Percentiles rank a stretch among this genome's conserved stretches.
phyloP scores from a whole-genome alignment of 371 early-diverging fungal species.

The Capillidium rhysosporum region DNA sequence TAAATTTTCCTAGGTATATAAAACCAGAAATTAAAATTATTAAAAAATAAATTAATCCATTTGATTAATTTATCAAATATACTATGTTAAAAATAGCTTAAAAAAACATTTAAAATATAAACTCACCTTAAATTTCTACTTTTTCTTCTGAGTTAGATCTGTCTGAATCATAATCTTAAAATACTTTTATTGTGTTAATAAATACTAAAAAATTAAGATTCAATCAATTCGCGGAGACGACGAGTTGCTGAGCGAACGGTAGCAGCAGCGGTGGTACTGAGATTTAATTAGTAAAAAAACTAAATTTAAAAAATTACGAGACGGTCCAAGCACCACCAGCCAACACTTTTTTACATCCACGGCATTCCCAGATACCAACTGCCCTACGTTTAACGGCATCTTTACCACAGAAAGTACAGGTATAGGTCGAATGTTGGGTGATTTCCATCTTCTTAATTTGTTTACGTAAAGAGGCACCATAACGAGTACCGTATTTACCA shows the following conservation, averaged over 20 bases:
- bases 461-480: conserved; percentile 99
- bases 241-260: conserved; percentile 86
- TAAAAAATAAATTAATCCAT: too few relatives aligned
- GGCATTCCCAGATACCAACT: conserved; percentile 99
- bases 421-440: conserved; percentile 98
- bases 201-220: conserved; percentile 53
- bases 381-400: conserved; percentile 90
- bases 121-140: too few relatives aligned
- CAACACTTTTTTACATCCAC: conserved; percentile 86
- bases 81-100: too few relatives aligned
- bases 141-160: too few relatives aligned
- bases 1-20: too few relatives aligned
- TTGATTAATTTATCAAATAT: too few relatives aligned
- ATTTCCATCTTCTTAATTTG: conserved; percentile 99
- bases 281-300: not conserved
- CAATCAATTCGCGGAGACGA: conserved; percentile 92
- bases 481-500: conserved; percentile 99
- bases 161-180: too few relatives aligned
- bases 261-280: conserved; percentile 75
- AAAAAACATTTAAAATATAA: too few relatives aligned
- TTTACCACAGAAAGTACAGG: conserved; percentile 98
- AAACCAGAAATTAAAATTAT: too few relatives aligned
- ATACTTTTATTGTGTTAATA: too few relatives aligned
- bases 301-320: conserved; percentile 23
- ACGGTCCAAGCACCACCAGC: conserved; percentile 99